These are phyloP conservation scores for Gynandropsis gynandra DNA, from an alignment of 345 rosid species.

Conservation along the genomic window DNA sequence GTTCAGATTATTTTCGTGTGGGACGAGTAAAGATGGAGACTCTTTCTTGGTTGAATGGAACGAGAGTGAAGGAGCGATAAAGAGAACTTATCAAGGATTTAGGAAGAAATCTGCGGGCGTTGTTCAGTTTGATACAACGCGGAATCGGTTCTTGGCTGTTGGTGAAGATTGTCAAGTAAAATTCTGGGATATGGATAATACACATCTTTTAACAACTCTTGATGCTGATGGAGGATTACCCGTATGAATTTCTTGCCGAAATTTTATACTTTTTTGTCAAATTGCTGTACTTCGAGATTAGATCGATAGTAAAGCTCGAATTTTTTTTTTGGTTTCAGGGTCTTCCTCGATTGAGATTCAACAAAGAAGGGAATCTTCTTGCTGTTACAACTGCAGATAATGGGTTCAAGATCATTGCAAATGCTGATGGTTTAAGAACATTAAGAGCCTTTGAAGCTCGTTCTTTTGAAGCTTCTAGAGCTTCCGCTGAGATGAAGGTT, in stretches of 20 bases:
- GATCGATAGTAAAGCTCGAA: too few species aligned
- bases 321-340: too few species aligned
- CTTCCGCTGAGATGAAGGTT: constrained; percentile 7
- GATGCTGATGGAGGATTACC: constrained; percentile 72
- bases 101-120: constrained; percentile 54
- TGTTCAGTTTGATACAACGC: constrained; percentile 63
- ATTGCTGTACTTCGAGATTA: too few species aligned
- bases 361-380: constrained; percentile 53
- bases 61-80: constrained; percentile 68
- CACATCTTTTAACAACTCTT: constrained; percentile 35
- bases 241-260: constrained; percentile 31
- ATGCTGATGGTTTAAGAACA: constrained; percentile 40
- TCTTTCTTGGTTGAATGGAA: constrained; percentile 77
- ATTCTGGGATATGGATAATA: constrained; percentile 75
- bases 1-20: constrained; percentile 65
- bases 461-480: constrained; percentile 30
- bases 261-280: too few species aligned
- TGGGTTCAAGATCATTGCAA: constrained; percentile 50
- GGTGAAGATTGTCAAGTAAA: constrained; percentile 61
- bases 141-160: constrained; percentile 57
- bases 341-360: constrained; percentile 54
- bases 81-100: constrained; percentile 57
- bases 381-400: constrained; percentile 54
- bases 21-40: constrained; percentile 78
- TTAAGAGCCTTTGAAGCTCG: constrained; percentile 36